Conservation (phyloP, 2,329 filamentous ascomycete species). For the Penicillium psychrosexuale region DNA sequence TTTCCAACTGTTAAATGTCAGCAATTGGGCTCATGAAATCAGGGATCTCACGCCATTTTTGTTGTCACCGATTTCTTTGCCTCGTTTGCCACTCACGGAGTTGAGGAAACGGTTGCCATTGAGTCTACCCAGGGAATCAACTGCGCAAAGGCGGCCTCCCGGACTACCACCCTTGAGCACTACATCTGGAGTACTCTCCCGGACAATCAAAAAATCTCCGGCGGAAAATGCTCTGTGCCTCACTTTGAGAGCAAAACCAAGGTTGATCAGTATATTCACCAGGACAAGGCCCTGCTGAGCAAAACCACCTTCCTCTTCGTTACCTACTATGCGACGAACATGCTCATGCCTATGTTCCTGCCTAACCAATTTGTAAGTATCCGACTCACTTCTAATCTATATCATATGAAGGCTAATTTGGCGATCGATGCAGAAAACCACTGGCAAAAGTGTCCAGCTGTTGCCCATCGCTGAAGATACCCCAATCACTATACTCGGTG, state of each 20-base stretch:
- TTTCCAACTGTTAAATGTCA: background rate
- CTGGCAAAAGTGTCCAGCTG: conserved; percentile 1
- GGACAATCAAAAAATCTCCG: conserved; percentile 29
- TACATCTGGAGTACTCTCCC: conserved; percentile 50
- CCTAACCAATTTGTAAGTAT: background rate
- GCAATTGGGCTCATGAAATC: background rate
- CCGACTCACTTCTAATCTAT: no score
- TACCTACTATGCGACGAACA: conserved; percentile 38
- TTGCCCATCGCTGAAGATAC: background rate
- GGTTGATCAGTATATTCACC: conserved; percentile 43
- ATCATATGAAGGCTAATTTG: no score
- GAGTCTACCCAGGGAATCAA: conserved; percentile 45
- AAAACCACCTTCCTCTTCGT: conserved; percentile 46
- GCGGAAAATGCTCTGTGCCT: conserved; percentile 35
- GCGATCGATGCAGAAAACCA: background rate
- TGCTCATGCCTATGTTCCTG: conserved; percentile 25
- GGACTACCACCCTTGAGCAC: conserved; percentile 40
- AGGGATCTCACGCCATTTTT: conserved; percentile 29
- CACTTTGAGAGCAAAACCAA: conserved; percentile 47
- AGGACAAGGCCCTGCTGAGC: conserved; percentile 27
- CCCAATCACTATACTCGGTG: background rate
- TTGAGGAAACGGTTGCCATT: conserved; percentile 34
- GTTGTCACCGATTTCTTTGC: conserved; percentile 46
- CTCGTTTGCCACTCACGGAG: conserved; percentile 26
- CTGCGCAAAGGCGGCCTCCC: conserved; percentile 42